Evolutionary conservation across 2,329 filamentous ascomycete species (phyloP).

Genomic region (Xylaria sp.): DNA sequence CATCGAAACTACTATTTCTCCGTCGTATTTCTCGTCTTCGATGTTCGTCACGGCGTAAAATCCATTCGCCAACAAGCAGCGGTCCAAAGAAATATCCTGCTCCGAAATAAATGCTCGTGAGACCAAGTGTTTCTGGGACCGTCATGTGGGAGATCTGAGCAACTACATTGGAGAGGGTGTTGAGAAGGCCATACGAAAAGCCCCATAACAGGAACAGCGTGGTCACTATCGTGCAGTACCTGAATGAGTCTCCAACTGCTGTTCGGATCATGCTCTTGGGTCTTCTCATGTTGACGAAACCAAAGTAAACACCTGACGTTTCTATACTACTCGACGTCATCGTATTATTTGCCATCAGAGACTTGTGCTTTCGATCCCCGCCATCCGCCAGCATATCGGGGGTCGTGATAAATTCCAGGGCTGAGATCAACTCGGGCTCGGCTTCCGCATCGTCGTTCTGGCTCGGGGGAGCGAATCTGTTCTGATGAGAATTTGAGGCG

Average conservation of each 20-base stretch:
- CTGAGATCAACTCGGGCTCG: constrained; percentile 31
- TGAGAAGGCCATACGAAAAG: constrained; percentile 80
- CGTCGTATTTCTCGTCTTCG: constrained; percentile 42
- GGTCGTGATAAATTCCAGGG: constrained; percentile 44
- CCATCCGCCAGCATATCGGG: constrained; percentile 31
- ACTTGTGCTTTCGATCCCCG: constrained; percentile 25
- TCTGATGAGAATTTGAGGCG: constrained; percentile 9
- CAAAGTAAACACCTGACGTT: constrained; percentile 57
- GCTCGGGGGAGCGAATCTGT: constrained; percentile 12
- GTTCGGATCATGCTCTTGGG: constrained; percentile 67
- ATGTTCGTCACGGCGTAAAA: constrained; percentile 63
- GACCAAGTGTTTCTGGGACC: constrained; percentile 56
- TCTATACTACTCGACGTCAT: constrained; percentile 34
- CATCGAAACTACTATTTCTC: constrained; percentile 33
- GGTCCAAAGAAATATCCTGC: constrained; percentile 67
- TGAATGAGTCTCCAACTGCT: constrained; percentile 58
- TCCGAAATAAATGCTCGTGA: constrained; percentile 66
- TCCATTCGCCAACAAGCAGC: constrained; percentile 61
- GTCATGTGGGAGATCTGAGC: constrained; percentile 58
- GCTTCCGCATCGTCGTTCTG: constrained; percentile 16
- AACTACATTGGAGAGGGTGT: constrained; percentile 70
- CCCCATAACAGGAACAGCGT: constrained; percentile 87
- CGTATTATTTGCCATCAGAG: constrained; percentile 32
- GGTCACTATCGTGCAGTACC: constrained; percentile 69
- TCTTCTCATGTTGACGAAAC: constrained; percentile 66